phyloP scores from a whole-genome alignment of 257 asterid species.

The Scutellaria galericulata region DNA sequence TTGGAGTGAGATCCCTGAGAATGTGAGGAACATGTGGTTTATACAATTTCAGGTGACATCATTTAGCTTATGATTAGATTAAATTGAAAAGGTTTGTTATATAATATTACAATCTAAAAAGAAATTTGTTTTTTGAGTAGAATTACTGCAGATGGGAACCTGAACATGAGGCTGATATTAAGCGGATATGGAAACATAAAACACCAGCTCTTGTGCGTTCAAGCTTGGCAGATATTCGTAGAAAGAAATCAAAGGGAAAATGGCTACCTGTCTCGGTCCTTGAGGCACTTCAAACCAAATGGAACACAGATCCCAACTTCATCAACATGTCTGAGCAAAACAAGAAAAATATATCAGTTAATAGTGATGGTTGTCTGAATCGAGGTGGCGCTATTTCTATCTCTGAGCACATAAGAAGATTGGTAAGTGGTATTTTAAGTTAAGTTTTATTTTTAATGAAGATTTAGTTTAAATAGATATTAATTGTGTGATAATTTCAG shows the following conservation, averaged over 20 bases:
- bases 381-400: neutral
- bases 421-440: neutral
- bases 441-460: too few species aligned
- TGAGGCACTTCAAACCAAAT: too few species aligned
- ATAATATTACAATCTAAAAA: neutral
- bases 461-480: too few species aligned
- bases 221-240: too few species aligned
- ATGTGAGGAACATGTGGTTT: neutral
- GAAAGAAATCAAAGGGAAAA: too few species aligned
- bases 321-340: neutral
- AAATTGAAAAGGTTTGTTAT: neutral
- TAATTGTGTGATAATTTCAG: too few species aligned
- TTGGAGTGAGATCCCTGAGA: neutral
- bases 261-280: too few species aligned
- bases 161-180: neutral
- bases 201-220: neutral
- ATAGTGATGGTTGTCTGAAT: neutral
- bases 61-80: neutral
- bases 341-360: neutral
- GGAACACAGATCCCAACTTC: neutral
- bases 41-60: neutral
- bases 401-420: neutral
- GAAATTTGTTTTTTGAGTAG: neutral
- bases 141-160: neutral
- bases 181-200: neutral